Evolutionary conservation across 2,329 filamentous ascomycete species (phyloP), one percentile per base, ranked within the genome.

Genomic region (Penicillium sp.): DNA sequence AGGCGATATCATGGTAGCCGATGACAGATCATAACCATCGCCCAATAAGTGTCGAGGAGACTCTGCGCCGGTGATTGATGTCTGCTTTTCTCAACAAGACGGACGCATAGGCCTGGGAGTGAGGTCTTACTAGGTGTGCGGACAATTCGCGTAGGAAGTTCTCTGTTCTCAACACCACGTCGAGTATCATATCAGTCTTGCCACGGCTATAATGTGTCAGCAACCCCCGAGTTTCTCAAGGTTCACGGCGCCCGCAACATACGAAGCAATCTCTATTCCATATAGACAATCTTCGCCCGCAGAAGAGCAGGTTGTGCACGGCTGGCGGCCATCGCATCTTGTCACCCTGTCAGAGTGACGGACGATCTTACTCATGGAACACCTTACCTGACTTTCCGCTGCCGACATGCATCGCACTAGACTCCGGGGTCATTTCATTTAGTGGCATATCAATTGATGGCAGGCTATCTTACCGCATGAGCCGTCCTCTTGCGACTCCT

Each of bases 161-260:
- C 60, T 81, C 79, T 20, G 81, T 74, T 14, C 79, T 70, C 1
- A 81, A 62, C 3, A 80, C 77, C 5, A 78, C 77, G 57, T 81
- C 79, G 2, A 81, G 71, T 21, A 81, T 80, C 47, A 81, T 66
- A 57, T 81, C 79, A 45, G 74, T 80, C 62, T 81, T 81, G 28
- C 78, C 78, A 58, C 79, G 71, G 47, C 74, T 79, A 30, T 1
- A 9, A 12, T 47, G 12, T 20, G 38, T 16, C 26, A n/a, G 51
- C n/a, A 12, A 28, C 12, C 12, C 28, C 26, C 12, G 16, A 30
- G 12, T 14, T 28, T 16, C 45, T 45, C 38, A 42, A n/a, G n/a
- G n/a, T n/a, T n/a, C n/a, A n/a, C n/a, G n/a, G n/a, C 16, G 20
- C 18, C 3, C n/a, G 24, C 6, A 47, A 62, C 65, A 46, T 40